Evolutionary conservation across 768 basidiomycete genomes (phyloP).

Genomic region (Leucosporidium yakuticum): DNA sequence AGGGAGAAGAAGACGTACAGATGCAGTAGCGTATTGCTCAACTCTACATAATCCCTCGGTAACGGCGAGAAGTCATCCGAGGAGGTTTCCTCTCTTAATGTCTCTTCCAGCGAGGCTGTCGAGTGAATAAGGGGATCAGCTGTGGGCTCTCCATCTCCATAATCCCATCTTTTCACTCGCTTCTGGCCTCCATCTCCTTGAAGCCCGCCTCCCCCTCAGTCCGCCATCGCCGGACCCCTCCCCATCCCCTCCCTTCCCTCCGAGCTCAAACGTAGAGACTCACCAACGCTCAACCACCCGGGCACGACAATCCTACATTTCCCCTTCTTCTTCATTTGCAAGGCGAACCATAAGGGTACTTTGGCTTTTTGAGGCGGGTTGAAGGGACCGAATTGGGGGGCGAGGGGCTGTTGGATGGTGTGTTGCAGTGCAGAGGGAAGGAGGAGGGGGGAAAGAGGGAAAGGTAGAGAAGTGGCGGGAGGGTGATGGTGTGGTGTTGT

Average conservation of each 20-base stretch:
- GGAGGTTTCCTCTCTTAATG: not conserved
- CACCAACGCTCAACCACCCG: conserved; percentile 79
- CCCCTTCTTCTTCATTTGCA: conserved; percentile 86
- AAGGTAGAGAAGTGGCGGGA: too few species aligned
- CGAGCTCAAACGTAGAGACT: conserved; percentile 39
- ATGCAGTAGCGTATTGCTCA: conserved; percentile 86
- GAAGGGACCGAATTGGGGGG: conserved; percentile 59
- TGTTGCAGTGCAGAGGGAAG: too few species aligned
- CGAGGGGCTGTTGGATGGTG: too few species aligned
- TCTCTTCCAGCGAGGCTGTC: not conserved
- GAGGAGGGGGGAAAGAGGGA: too few species aligned
- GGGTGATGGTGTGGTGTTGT: too few species aligned
- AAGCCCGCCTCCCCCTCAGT: not conserved
- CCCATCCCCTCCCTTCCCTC: not conserved
- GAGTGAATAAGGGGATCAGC: not conserved
- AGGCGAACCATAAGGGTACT: conserved; percentile 94
- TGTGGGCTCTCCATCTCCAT: too few species aligned
- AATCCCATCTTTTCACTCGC: too few species aligned
- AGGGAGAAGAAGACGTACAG: conserved; percentile 71
- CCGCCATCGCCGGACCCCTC: conserved; percentile 5
- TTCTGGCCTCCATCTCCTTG: too few species aligned
- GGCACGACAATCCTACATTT: conserved; percentile 90
- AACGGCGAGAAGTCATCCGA: not conserved
- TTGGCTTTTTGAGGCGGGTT: conserved; percentile 74
- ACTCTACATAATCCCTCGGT: conserved; percentile 53